A percentile compares a stretch with the other conserved stretches of the same genome.
Conservation (phyloP, 352 stramenopile species). For the Phytophthora colocasiae region DNA sequence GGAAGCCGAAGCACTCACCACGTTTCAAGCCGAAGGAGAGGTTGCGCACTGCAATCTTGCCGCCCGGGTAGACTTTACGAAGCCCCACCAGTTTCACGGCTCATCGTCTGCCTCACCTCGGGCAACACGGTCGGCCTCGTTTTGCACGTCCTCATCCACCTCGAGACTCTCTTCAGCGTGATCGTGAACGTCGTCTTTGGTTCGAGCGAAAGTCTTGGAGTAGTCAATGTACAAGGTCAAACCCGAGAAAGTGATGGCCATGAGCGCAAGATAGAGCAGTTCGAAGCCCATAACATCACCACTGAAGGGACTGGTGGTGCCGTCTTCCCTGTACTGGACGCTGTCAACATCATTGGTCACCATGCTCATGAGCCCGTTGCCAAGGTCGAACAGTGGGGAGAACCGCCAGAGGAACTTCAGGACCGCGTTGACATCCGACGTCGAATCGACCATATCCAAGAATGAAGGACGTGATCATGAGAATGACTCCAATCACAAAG, state of each 20-base stretch:
- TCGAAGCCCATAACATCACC: conserved; percentile 58
- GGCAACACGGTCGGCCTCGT: conserved; percentile 44
- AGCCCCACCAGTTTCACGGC: conserved; percentile 58
- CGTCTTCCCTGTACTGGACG: background rate
- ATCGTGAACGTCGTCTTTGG: conserved; percentile 51
- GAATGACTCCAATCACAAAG: conserved; percentile 63
- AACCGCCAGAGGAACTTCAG: conserved; percentile 71
- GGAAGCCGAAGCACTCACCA: conserved; percentile 93
- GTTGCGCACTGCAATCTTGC: conserved; percentile 77
- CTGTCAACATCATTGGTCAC: background rate
- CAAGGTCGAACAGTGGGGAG: conserved; percentile 70
- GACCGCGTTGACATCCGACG: conserved; percentile 37
- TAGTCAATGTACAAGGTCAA: conserved; percentile 64
- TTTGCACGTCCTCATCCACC: conserved; percentile 56
- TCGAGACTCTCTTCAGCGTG: conserved; percentile 28
- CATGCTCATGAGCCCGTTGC: conserved; percentile 4
- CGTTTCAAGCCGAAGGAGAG: conserved; percentile 77
- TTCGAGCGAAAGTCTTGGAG: conserved; percentile 58
- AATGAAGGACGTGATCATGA: conserved; percentile 70
- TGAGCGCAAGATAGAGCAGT: conserved; percentile 54
- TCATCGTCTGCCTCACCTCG: conserved; percentile 24
- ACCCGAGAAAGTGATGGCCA: conserved; percentile 40
- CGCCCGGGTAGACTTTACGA: conserved; percentile 77
- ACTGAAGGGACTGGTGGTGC: conserved; percentile 39
- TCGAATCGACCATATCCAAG: conserved; percentile 47